phyloP scores from a whole-genome alignment of 2,329 filamentous ascomycete species.

The Immersiporthe knoxdaviesiana region DNA sequence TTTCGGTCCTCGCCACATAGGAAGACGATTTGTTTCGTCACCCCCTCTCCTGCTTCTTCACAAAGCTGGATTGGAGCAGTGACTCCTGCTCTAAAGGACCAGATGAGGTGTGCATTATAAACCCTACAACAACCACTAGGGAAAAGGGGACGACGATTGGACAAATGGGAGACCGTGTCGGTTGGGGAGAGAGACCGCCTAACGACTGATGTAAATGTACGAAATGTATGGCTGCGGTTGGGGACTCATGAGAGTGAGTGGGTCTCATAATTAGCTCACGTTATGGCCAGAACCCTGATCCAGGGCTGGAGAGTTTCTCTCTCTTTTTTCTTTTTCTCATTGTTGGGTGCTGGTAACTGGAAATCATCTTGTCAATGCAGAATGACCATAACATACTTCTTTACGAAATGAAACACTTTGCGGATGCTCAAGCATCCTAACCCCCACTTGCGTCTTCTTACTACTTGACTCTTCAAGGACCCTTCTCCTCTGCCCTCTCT shows the following conservation, averaged over 20 bases:
- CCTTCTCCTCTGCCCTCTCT: background rate
- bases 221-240: slow-evolving; percentile 25
- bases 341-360: slow-evolving; percentile 14
- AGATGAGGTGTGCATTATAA: slow-evolving; percentile 2
- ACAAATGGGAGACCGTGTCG: slow-evolving; percentile 6
- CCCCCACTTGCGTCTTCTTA: background rate
- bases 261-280: background rate
- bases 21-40: background rate
- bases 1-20: background rate
- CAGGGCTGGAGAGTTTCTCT: background rate
- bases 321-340: too few species aligned
- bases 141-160: background rate
- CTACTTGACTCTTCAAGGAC: background rate
- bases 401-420: slow-evolving; percentile 9
- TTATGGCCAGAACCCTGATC: slow-evolving; percentile 4
- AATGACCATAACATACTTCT: slow-evolving; percentile 13
- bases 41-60: slow-evolving; percentile 2
- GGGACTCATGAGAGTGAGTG: background rate
- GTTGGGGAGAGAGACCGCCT: slow-evolving; percentile 5
- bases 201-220: slow-evolving; percentile 30
- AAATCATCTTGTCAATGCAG: slow-evolving; percentile 12
- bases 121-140: background rate
- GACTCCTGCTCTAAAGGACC: background rate
- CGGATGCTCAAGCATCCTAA: background rate
- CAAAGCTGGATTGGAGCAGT: slow-evolving; percentile 1